These are phyloP conservation scores for Setaria italica DNA, from an alignment of 202 grass and related monocot genomes.

Conservation along the genomic window DNA sequence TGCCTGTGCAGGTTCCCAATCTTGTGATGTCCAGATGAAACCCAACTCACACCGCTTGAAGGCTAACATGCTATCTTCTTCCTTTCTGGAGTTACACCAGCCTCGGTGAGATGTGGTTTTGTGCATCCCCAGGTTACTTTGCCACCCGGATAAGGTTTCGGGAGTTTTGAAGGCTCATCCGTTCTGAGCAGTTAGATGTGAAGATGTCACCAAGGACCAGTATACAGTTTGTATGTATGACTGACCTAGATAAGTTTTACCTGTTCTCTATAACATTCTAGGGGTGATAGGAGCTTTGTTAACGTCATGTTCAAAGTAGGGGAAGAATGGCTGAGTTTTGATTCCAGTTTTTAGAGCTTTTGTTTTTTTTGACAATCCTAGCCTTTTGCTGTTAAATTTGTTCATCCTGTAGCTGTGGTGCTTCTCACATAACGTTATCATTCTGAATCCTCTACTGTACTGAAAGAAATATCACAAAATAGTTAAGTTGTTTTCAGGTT, in stretches of 20 bases:
- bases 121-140: slow-evolving; percentile 59
- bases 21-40: slow-evolving; percentile 85
- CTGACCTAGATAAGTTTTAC: slow-evolving; percentile 42
- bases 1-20: slow-evolving; percentile 58
- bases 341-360: slow-evolving; percentile 32
- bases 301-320: not conserved
- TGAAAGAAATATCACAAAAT: not conserved
- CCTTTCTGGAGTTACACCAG: slow-evolving; percentile 35
- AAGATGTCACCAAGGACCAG: slow-evolving; percentile 22
- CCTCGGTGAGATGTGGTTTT: slow-evolving; percentile 63
- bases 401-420: slow-evolving; percentile 22
- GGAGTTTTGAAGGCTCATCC: slow-evolving; percentile 23
- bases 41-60: not conserved
- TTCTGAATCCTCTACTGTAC: not conserved
- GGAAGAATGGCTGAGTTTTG: slow-evolving; percentile 20
- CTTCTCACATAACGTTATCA: not conserved
- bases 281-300: slow-evolving; percentile 12
- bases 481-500: not conserved
- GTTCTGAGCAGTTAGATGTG: not conserved
- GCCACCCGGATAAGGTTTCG: slow-evolving; percentile 14
- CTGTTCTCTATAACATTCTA: not conserved
- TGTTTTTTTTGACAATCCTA: slow-evolving; percentile 9
- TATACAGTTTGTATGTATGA: slow-evolving; percentile 49
- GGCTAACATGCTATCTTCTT: slow-evolving; percentile 4
- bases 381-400: slow-evolving; percentile 25